Conservation (phyloP, 2,329 filamentous ascomycete species). For the Apiospora arundinis region DNA sequence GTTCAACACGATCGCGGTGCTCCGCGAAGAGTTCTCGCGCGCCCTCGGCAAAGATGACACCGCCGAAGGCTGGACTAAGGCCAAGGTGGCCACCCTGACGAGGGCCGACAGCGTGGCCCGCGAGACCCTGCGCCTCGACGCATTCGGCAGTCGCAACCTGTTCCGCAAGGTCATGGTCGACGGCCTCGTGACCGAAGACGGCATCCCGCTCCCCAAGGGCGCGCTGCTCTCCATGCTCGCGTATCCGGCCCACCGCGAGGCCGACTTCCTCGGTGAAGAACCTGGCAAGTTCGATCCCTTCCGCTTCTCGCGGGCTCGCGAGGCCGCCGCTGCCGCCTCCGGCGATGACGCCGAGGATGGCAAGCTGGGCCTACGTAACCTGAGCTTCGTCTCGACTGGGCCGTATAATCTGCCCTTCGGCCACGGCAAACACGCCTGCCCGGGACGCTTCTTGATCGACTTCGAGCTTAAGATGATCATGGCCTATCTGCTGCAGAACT, state of each 20-base stretch:
- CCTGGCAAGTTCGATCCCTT: slow-evolving; percentile 48
- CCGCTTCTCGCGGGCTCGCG: slow-evolving; percentile 46
- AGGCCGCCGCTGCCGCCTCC: slow-evolving; percentile 32
- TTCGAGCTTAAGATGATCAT: slow-evolving; percentile 47
- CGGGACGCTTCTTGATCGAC: slow-evolving; percentile 47
- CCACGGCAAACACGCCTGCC: slow-evolving; percentile 48
- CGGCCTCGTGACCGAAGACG: slow-evolving; percentile 41
- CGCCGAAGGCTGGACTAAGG: background rate
- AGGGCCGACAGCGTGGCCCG: slow-evolving; percentile 49
- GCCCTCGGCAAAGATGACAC: background rate
- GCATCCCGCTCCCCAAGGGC: slow-evolving; percentile 40
- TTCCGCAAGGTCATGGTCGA: slow-evolving; percentile 38
- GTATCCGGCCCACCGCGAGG: slow-evolving; percentile 39
- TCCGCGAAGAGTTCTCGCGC: slow-evolving; percentile 43
- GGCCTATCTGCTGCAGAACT: slow-evolving; percentile 35
- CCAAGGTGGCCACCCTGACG: slow-evolving; percentile 35
- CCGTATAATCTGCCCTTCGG: slow-evolving; percentile 43
- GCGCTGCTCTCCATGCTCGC: slow-evolving; percentile 42
- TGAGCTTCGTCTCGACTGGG: slow-evolving; percentile 44
- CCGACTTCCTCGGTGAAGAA: slow-evolving; percentile 39
- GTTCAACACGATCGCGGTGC: slow-evolving; percentile 41
- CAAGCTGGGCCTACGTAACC: slow-evolving; percentile 29
- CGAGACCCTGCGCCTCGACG: slow-evolving; percentile 49
- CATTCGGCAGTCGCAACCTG: slow-evolving; percentile 37
- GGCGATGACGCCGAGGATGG: background rate